Evolutionary conservation across 2,329 filamentous ascomycete species (phyloP), one percentile per base, ranked within the genome.

Genomic region (Alternaria consortialis): DNA sequence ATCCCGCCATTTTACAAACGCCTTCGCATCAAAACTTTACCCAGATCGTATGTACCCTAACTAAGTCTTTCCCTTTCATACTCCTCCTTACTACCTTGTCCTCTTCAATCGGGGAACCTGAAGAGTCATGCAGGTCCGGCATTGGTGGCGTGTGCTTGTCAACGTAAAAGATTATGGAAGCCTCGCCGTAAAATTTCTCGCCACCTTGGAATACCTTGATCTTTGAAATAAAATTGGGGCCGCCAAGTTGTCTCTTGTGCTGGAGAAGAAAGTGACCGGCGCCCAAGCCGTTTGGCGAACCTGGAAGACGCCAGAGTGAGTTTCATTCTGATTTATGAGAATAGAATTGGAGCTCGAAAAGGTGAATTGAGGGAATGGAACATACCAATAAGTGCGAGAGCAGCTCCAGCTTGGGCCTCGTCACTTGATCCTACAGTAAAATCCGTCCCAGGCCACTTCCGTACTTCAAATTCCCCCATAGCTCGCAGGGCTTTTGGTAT

Each of bases 191-290:
- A 23, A 43, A 32, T 2, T 37, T 13, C 7, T 43, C 54, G 8
- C 37, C 12, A 7, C 37, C 39, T 37, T 23, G 53, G 23, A 52
- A 60, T 2, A 62, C 50, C 17, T 36, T 59, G 12, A 61, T 53
- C 15, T 65, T 67, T 27, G 31, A 56, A 15, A 67, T 62, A 29
- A 54, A 52, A 31, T 62, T 65, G 36, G 39, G 37, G 4, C 57
- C 55, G n/a, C 60, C 63, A 7, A 65, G 60, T 17, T 65, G 62
- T 7, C 44, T 42, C 8, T 64, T 60, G 12, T 63, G 65, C 29
- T 67, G 65, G 1, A 63, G 54, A 8, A 67, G 43, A 11, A 67
- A 65, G 44, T 65, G 63, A 5, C 40, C 65, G 4, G 63, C 59
- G 8, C 52, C 63, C 4, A 67, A 34, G 6, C 55, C 60, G 8